Base-by-base conservation (phyloP, 1,139 yeast species). In the Hansenula lynferdii region DNA sequence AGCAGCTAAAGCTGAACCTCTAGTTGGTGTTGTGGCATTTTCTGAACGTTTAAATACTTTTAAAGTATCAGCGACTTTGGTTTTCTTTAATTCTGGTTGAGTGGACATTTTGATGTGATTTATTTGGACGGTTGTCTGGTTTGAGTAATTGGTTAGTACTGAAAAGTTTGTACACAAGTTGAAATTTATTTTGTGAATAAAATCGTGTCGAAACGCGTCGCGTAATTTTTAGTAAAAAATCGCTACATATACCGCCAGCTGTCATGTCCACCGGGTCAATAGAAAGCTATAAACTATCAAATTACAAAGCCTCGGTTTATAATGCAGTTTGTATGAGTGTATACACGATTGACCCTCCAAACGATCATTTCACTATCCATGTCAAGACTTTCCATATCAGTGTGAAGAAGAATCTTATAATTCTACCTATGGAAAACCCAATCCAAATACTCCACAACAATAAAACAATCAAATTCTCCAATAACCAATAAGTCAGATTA, bases 1-100 rank as follows among this genome's bases (percentile, higher is more conserved):
- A 19, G 98, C 98, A 32, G 97, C 94, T 41, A 81, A 69, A 1
- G 73, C 75, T 6, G 97, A 89, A 15, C 98, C 98, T 56, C 85
- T 84, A 11, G 97, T 89, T 40, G 98, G 98, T 8, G 77, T 72
- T 30, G 79, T 87, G 40, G 95, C 98, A 28, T 73, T 75, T 9
- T 77, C 74, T 10, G 94, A 78, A 43, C 96, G 79, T 48, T 84
- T 75, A 57, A 75, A 79, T 20, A 92, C 84, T 60, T 80, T 80
- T 49, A 90, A 69, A 23, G 69, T 57, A 34, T 62, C 57, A 27
- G 49, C 41, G 44, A 56, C 42, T 47, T 60, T 64, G 40, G 51
- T 54, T 46, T 53, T 58, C 44, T 60, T 64, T 35, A 40, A 41
- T 40, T 43, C 47, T 41, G 22, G 38, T 35, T 43, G 42, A n/a